Conservation (phyloP, 1,139 yeast genomes). For the Maudiozyma humilis region DNA sequence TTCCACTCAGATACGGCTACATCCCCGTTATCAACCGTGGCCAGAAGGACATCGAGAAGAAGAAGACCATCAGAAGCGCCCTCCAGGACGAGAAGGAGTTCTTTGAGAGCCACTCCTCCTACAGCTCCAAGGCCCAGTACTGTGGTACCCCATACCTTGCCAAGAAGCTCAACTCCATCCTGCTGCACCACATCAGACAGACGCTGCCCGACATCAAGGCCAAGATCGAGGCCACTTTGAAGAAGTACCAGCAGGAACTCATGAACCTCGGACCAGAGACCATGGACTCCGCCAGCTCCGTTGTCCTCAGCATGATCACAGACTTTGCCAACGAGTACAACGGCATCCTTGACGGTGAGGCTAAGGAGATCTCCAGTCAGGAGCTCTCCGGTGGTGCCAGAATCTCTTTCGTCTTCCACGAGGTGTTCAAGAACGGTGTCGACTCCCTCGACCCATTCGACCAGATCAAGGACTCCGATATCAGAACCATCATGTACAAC, state of each 20-base stretch:
- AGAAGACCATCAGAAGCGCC: constrained; percentile 85
- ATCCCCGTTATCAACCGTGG: constrained; percentile 98
- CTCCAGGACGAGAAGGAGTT: constrained; percentile 68
- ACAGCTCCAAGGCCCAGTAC: constrained; percentile 75
- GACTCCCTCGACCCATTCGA: constrained; percentile 93
- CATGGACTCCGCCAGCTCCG: constrained; percentile 80
- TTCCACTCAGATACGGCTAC: constrained; percentile 90
- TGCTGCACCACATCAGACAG: constrained; percentile 86
- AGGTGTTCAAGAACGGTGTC: constrained; percentile 87
- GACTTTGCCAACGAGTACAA: constrained; percentile 87
- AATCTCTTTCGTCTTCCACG: constrained; percentile 94
- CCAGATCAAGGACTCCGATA: constrained; percentile 92
- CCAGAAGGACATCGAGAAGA: constrained; percentile 84
- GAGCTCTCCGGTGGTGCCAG: constrained; percentile 97
- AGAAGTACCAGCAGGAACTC: constrained; percentile 77
- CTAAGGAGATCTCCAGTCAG: constrained; percentile 74
- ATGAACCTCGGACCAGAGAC: constrained; percentile 73
- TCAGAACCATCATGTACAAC: constrained; percentile 94
- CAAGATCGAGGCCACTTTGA: constrained; percentile 75
- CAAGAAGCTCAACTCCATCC: constrained; percentile 79
- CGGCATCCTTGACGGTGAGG: constrained; percentile 88
- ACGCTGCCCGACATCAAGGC: constrained; percentile 91
- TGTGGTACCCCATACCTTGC: constrained; percentile 98
- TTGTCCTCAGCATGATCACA: constrained; percentile 84
- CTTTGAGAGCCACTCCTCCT: constrained; percentile 70